Conservation (phyloP, 2,329 filamentous ascomycete genomes). For the Ophiocordyceps camponoti-saundersi region DNA sequence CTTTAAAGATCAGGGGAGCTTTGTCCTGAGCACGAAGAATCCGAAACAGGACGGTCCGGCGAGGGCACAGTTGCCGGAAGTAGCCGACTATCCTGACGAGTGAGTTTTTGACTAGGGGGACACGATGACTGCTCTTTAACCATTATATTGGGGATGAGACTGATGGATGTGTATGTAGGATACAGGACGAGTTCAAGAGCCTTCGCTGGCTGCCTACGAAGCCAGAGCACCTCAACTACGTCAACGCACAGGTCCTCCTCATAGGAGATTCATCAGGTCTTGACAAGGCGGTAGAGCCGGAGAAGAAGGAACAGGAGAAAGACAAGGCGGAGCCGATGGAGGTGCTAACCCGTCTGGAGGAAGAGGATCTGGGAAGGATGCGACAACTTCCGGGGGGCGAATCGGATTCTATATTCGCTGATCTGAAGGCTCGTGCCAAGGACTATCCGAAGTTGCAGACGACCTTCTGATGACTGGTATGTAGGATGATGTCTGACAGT, state of each 20-base stretch:
- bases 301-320: constrained; percentile 37
- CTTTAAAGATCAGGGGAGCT: constrained; percentile 39
- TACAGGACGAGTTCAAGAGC: constrained; percentile 54
- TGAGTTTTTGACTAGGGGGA: no score
- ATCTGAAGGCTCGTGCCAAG: constrained; percentile 7
- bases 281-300: constrained; percentile 34
- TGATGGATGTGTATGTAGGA: constrained; percentile 20
- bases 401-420: constrained; percentile 14
- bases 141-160: no score
- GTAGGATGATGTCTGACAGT: no score
- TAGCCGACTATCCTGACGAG: constrained; percentile 48
- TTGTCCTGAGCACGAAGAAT: constrained; percentile 57
- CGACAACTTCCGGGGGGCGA: constrained; percentile 27
- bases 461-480: constrained; percentile 8
- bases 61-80: constrained; percentile 43
- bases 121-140: no score
- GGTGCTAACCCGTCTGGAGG: constrained; percentile 57
- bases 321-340: constrained; percentile 49
- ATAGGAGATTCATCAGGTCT: neutral
- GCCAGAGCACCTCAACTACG: constrained; percentile 58
- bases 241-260: constrained; percentile 53
- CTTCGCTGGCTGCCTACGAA: constrained; percentile 59
- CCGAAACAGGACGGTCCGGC: constrained; percentile 51
- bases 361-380: constrained; percentile 53
- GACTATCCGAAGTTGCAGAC: constrained; percentile 13